Conservation (phyloP, 371 early-diverging fungal species). For the Encephalitozoon romaleae region DNA sequence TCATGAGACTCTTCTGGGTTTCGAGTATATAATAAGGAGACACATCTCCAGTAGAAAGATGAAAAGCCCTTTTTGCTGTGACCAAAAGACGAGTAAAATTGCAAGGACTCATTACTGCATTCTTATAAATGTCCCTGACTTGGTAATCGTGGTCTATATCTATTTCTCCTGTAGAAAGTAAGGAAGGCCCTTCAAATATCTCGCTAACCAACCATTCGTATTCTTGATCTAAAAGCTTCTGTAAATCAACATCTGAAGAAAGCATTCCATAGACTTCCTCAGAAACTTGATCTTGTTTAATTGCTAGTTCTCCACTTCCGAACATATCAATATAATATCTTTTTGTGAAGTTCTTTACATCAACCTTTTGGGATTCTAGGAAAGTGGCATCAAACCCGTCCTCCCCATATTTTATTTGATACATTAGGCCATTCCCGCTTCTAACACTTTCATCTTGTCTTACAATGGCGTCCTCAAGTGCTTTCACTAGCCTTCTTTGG, state of each 20-base stretch:
- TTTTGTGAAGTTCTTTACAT: slow-evolving; percentile 19
- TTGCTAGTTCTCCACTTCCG: neutral
- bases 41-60: slow-evolving; percentile 12
- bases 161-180: neutral
- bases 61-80: neutral
- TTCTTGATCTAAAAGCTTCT: slow-evolving; percentile 27
- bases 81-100: slow-evolving; percentile 34
- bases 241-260: slow-evolving; percentile 24
- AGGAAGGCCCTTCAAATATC: neutral
- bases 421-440: slow-evolving; percentile 76
- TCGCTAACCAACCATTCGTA: slow-evolving; percentile 13
- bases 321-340: slow-evolving; percentile 42
- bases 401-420: slow-evolving; percentile 92
- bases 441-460: slow-evolving; percentile 93
- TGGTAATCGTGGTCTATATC: neutral
- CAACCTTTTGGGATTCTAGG: slow-evolving; percentile 71
- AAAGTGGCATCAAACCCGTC: slow-evolving; percentile 90
- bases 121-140: neutral
- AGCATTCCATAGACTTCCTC: slow-evolving; percentile 35
- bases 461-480: slow-evolving; percentile 91
- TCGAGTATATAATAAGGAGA: slow-evolving; percentile 34
- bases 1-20: neutral
- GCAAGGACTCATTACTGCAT: slow-evolving; percentile 13
- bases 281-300: neutral
- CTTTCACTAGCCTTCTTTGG: slow-evolving; percentile 95